Percentiles rank a stretch among this genome's conserved stretches.
These are phyloP conservation scores for Alternaria novae-zelandiae DNA, from an alignment of 2,329 filamentous ascomycete species.

Conservation along the genomic window DNA sequence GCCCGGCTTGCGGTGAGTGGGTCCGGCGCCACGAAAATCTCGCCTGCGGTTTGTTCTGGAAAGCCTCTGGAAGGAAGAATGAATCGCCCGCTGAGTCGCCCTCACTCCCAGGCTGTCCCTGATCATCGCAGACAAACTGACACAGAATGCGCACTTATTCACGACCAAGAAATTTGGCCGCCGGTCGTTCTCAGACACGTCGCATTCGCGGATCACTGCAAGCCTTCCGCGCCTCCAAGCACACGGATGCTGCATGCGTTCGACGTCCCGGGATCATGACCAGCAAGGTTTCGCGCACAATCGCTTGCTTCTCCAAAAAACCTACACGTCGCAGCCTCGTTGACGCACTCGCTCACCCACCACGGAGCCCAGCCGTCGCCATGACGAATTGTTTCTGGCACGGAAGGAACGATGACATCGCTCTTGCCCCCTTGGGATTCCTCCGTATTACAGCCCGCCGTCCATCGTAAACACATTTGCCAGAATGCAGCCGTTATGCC, in stretches of 20 bases:
- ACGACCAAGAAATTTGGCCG: slow-evolving; percentile 17
- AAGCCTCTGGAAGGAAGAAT: slow-evolving; percentile 18
- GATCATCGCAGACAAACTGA: slow-evolving; percentile 17
- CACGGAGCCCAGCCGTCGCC: slow-evolving; percentile 3
- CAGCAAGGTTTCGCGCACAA: slow-evolving; percentile 38
- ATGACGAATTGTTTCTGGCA: slow-evolving; percentile 23
- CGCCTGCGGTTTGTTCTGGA: slow-evolving; percentile 34
- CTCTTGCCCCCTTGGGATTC: slow-evolving; percentile 18
- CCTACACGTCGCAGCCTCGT: slow-evolving; percentile 26
- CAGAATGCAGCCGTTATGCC: slow-evolving; percentile 29
- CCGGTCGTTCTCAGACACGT: slow-evolving; percentile 28
- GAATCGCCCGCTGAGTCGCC: slow-evolving; percentile 4
- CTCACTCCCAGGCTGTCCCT: slow-evolving; percentile 13
- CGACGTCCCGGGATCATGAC: slow-evolving; percentile 30
- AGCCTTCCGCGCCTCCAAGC: slow-evolving; percentile 38
- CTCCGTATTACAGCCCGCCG: slow-evolving; percentile 26
- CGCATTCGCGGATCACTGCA: slow-evolving; percentile 39
- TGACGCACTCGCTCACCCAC: slow-evolving; percentile 1
- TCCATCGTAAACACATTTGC: slow-evolving; percentile 26
- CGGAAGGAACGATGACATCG: slow-evolving; percentile 23
- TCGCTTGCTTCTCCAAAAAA: slow-evolving; percentile 27
- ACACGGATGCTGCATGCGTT: slow-evolving; percentile 39
- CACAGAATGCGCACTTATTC: slow-evolving; percentile 10
- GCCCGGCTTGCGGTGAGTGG: slow-evolving; percentile 28
- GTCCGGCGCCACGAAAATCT: slow-evolving; percentile 25